Evolutionary conservation across 176 grass and related monocot species (phyloP), one percentile per base, ranked within the genome.

Genomic region (Zizania latifolia): DNA sequence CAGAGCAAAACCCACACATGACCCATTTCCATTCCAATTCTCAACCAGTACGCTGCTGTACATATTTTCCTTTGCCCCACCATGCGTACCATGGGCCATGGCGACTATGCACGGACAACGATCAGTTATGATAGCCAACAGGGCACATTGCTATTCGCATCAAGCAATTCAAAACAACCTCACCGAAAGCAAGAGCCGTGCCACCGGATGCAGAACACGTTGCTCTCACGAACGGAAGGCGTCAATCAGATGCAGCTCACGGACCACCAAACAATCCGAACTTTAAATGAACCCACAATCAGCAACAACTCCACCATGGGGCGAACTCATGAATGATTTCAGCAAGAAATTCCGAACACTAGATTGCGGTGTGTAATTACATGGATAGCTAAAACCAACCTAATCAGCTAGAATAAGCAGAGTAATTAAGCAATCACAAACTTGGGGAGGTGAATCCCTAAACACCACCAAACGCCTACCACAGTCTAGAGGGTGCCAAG

Each of bases 351-450:
- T 68, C 36, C 70, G 57, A 54, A 30, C 17, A 57, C 30, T 70
- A 51, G 70, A 80, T 31, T 30, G 21, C 60, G 62, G 21, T 34
- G 68, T 70, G 63, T 84, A 88, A 76, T 80, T 84, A 88, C 86
- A 84, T 75, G 68, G 62, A 53, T 68, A 62, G 74, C 62, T 88
- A 83, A 70, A 84, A 53, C n/a, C 44, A 84, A 75, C 19, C 81
- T 84, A 76, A 71, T 50, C 81, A 61, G 70, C 81, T 59, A 78
- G 59, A n/a, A n/a, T n/a, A n/a, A 36, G 69, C 63, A 84, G 28
- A 56, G 17, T n/a, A 62, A 78, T 74, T 68, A 79, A 74, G 80
- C 62, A 84, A 84, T 70, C 76, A 69, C 86, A 88, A 34, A 24
- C 69, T 87, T 11, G 27, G 37, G n/a, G 35, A 41, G 78, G 69